Conservation (phyloP, 2,329 filamentous ascomycete species). For the Stagonosporopsis vannaccii region DNA sequence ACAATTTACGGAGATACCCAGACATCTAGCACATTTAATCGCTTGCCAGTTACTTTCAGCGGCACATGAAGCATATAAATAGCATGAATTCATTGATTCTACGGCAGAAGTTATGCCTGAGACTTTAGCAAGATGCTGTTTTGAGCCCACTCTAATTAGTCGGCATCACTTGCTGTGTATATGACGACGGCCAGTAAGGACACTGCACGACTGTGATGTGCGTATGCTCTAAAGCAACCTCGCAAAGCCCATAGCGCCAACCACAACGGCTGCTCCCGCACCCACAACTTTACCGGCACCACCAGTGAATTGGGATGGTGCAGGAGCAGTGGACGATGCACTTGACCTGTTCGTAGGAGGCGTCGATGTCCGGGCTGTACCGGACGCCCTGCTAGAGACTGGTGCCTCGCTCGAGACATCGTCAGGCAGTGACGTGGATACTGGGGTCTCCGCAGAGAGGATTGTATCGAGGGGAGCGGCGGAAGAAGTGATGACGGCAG, state of each 20-base stretch:
- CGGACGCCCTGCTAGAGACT: neutral
- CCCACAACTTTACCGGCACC: conserved; percentile 23
- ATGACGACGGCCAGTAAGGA: neutral
- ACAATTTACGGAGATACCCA: conserved; percentile 6
- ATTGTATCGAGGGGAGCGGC: conserved; percentile 2
- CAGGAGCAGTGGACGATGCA: conserved; percentile 1
- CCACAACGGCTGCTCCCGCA: conserved; percentile 28
- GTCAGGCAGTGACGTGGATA: conserved; percentile 7
- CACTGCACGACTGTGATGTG: neutral
- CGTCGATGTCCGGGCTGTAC: neutral
- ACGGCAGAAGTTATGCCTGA: too few relatives aligned
- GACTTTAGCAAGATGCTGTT: too few relatives aligned
- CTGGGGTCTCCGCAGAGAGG: conserved; percentile 8
- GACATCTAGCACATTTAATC: neutral
- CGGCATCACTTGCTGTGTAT: neutral
- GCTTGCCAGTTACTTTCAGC: neutral
- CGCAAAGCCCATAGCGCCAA: conserved; percentile 17
- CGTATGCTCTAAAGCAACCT: neutral
- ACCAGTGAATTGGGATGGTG: conserved; percentile 24
- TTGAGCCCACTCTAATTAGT: neutral
- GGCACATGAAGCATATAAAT: neutral
- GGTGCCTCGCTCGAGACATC: conserved; percentile 4
- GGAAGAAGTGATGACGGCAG: conserved; percentile 27
- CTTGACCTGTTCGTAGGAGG: neutral
- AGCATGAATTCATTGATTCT: neutral